Evolutionary conservation across 768 basidiomycete genomes (phyloP).

Genomic region (Mrakia hoshinonis): DNA sequence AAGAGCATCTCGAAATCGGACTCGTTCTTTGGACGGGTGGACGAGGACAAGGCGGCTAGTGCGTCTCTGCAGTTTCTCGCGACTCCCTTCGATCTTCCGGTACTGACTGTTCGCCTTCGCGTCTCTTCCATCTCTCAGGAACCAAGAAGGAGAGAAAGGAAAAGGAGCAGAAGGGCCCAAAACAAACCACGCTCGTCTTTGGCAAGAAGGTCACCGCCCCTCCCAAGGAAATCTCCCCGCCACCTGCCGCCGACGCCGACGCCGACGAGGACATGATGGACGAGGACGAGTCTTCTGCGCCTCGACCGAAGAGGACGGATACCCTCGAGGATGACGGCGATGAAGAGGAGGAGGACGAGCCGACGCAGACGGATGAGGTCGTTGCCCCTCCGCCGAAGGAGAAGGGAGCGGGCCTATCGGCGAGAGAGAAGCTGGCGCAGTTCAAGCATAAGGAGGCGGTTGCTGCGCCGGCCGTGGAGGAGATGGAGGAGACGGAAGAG

Average conservation of each 20-base stretch:
- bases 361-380: background rate
- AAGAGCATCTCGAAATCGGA: slow-evolving; percentile 7
- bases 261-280: slow-evolving; percentile 24
- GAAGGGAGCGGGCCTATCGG: background rate
- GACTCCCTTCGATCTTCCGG: background rate
- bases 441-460: background rate
- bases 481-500: background rate
- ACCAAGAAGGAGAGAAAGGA: background rate
- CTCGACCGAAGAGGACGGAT: slow-evolving; percentile 13
- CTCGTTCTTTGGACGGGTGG: slow-evolving; percentile 28
- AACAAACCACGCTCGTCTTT: background rate
- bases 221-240: background rate
- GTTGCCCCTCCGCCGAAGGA: background rate
- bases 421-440: background rate
- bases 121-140: background rate
- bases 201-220: background rate
- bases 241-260: background rate
- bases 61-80: background rate
- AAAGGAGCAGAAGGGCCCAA: background rate
- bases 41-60: slow-evolving; percentile 6
- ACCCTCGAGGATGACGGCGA: slow-evolving; percentile 7
- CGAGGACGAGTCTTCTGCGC: background rate
- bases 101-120: slow-evolving; percentile 50
- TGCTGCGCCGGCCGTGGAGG: background rate
- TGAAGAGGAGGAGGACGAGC: background rate